Conservation (phyloP, 306 rosid species). For the Trifolium fragiferum region DNA sequence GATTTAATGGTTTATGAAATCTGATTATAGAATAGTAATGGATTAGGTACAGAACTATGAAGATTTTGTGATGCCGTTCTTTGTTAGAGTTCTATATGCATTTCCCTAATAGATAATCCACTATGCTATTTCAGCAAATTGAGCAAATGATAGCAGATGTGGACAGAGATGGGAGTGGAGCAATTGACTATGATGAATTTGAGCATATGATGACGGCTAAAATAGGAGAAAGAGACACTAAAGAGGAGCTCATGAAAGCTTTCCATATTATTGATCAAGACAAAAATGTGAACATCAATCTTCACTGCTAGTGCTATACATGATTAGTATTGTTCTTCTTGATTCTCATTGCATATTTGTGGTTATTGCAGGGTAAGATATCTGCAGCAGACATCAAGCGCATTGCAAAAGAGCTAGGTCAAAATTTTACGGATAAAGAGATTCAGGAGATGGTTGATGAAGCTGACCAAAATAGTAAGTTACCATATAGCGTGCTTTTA, state of each 20-base stretch:
- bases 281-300: constrained; percentile 58
- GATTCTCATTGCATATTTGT: constrained; percentile 28
- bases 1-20: constrained; percentile 19
- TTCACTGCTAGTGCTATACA: constrained; percentile 16
- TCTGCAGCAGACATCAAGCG: constrained; percentile 76
- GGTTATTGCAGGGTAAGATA: constrained; percentile 76
- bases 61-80: constrained; percentile 31
- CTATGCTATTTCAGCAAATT: constrained; percentile 73
- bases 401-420: constrained; percentile 73
- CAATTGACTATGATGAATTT: constrained; percentile 92
- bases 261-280: constrained; percentile 80
- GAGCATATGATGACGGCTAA: constrained; percentile 95
- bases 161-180: constrained; percentile 98
- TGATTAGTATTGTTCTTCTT: constrained; percentile 10
- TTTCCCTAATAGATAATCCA: constrained; percentile 44
- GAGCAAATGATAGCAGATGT: constrained; percentile 96
- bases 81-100: constrained; percentile 28
- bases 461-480: constrained; percentile 83
- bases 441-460: constrained; percentile 75
- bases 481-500: not conserved
- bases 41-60: not conserved
- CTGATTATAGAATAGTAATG: constrained; percentile 7
- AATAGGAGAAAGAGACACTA: constrained; percentile 96
- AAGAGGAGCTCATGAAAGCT: constrained; percentile 96
- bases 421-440: constrained; percentile 65